Conservation (phyloP, 2,329 filamentous ascomycete species). For the Cercospora canescens region DNA sequence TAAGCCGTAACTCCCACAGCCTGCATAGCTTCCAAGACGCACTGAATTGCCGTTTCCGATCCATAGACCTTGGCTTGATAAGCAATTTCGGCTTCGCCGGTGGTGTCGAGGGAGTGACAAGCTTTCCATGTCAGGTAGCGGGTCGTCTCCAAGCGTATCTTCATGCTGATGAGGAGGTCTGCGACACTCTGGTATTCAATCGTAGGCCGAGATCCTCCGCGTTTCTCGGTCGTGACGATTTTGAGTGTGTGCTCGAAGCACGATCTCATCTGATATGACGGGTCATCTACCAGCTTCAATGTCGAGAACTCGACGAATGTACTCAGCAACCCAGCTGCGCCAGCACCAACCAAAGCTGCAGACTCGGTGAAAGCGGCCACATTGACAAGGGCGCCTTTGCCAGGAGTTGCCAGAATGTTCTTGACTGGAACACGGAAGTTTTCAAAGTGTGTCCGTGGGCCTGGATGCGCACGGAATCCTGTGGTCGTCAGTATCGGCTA, state of each 20-base stretch:
- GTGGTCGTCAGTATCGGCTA: background rate
- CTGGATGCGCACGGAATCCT: background rate
- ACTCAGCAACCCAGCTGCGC: background rate
- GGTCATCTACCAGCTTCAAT: background rate
- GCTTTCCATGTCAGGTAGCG: background rate
- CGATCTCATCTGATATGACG: background rate
- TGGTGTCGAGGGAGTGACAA: background rate
- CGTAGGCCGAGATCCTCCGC: background rate
- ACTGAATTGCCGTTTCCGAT: background rate
- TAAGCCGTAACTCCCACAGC: background rate
- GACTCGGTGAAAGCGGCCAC: background rate
- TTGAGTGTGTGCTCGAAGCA: background rate
- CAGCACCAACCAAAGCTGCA: background rate
- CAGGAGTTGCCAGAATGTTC: background rate
- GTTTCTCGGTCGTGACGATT: background rate
- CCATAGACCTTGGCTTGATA: background rate
- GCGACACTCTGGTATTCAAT: background rate
- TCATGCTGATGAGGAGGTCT: background rate
- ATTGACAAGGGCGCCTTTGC: background rate
- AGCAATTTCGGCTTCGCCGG: background rate
- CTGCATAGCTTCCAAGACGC: background rate
- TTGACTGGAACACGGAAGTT: background rate
- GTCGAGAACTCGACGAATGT: too few relatives aligned
- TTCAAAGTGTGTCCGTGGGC: background rate
- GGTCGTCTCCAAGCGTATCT: background rate